Evolutionary conservation across 306 rosid genomes (phyloP), one percentile per base, ranked within the genome.

Genomic region (Fagus sylvatica): DNA sequence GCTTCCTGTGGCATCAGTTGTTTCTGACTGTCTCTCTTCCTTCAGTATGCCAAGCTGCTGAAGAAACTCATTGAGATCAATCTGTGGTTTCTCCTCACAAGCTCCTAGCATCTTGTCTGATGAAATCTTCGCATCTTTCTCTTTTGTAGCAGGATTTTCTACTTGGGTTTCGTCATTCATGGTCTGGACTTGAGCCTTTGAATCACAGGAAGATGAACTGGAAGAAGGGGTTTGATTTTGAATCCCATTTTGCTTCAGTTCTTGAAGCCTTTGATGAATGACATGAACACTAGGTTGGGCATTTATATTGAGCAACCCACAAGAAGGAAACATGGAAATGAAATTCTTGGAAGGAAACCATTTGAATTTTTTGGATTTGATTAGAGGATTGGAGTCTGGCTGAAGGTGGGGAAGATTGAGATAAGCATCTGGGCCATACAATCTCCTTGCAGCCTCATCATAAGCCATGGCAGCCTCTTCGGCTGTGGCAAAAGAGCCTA

Each of bases 381-480:
- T 60, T 19, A 75, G 33, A 48, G 89, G 68, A 57, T 32, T 78
- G 36, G 78, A 73, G 84, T 53, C 74, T 4, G 94, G 75, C 76
- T 83, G 89, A 54, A 93, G 74, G 81, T 91, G 99, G 11, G 99
- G 99, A 69, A 95, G 99, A 74, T 95, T 95, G 78, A 93, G 96
- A 76, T 91, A 95, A 51, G 98, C 98, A 34, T 95, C 96, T 0
- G 97, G 94, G 7, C 99, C 99, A 53, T 95, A 95, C 81, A 93
- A 96, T 70, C 93, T 86, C 75, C 93, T 83, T 17, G 99, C 99
- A 68, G 99, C 99, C 77, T 90, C 97, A 69, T 95, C 99, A 69
- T 95, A 95, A 57, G 99, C 98, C 98, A 93, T 78, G 53, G 98
- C 99, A 41, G 99, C 99, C 80, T 95, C 97, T 82, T 95, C 98